A percentile compares a stretch with the other conserved stretches of the same genome.
These are phyloP conservation scores for Phytophthora pseudosyringae DNA, from an alignment of 352 stramenopile genomes.

Conservation along the genomic window DNA sequence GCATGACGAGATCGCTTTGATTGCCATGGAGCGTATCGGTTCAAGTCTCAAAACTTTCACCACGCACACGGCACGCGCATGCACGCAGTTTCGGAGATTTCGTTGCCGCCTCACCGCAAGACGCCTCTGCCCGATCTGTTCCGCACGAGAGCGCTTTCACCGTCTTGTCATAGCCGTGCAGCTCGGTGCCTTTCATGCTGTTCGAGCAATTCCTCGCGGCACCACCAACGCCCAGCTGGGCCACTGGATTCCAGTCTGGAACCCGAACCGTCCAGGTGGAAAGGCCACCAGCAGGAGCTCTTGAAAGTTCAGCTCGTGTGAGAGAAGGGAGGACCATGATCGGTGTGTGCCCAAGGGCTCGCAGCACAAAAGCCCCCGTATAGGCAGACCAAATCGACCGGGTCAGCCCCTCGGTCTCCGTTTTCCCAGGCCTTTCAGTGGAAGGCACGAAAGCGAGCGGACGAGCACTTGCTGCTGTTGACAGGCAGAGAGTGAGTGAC, in stretches of 20 bases:
- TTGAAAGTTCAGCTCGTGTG: conserved; percentile 41
- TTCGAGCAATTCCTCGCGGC: conserved; percentile 36
- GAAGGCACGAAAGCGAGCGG: conserved; percentile 18
- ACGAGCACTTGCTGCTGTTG: conserved; percentile 7
- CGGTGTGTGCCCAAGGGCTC: background rate
- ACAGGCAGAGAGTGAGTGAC: conserved; percentile 5
- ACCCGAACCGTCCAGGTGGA: conserved; percentile 31
- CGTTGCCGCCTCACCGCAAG: conserved; percentile 6
- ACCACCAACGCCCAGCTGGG: conserved; percentile 24
- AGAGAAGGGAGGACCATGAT: conserved; percentile 39
- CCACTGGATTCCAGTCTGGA: too few species aligned
- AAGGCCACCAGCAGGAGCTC: conserved; percentile 24
- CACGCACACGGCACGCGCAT: background rate
- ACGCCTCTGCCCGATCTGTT: conserved; percentile 15
- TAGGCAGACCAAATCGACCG: conserved; percentile 27
- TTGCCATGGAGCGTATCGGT: conserved; percentile 29
- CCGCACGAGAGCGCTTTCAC: conserved; percentile 17
- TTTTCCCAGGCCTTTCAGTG: conserved; percentile 23
- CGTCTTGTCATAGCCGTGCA: conserved; percentile 10
- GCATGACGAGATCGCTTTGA: conserved; percentile 7
- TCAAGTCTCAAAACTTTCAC: background rate
- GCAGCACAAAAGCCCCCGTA: conserved; percentile 20
- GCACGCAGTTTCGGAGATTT: conserved; percentile 3
- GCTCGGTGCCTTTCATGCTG: conserved; percentile 4
- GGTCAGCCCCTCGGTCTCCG: conserved; percentile 24